phyloP scores from a whole-genome alignment of 2,329 filamentous ascomycete genomes.

The Aspergillus bombycis region DNA sequence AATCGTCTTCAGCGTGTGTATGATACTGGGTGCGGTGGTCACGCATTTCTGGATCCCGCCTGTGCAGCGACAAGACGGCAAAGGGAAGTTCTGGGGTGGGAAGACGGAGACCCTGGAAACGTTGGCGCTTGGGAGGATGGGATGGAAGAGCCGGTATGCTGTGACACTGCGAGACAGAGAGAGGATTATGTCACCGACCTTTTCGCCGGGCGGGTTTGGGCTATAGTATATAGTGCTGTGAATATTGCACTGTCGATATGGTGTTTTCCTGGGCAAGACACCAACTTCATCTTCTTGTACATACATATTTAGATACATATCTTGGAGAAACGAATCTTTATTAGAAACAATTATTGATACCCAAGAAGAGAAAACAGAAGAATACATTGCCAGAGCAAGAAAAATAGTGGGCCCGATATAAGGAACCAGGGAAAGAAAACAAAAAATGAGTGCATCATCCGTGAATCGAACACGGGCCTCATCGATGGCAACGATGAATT shows the following conservation, averaged over 20 bases:
- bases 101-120: slow-evolving; percentile 44
- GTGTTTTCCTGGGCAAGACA: background rate
- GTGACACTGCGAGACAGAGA: slow-evolving; percentile 5
- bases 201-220: background rate
- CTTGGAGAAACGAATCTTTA: background rate
- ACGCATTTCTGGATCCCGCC: slow-evolving; percentile 48
- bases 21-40: slow-evolving; percentile 45
- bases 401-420: too few relatives aligned
- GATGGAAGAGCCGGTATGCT: slow-evolving; percentile 40
- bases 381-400: background rate
- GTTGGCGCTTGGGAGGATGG: slow-evolving; percentile 41
- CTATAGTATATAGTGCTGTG: background rate
- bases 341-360: background rate
- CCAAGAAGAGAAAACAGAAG: background rate
- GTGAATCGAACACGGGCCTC: slow-evolving; percentile 53
- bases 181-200: background rate
- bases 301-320: background rate
- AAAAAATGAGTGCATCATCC: slow-evolving; percentile 39
- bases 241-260: background rate
- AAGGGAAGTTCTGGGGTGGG: slow-evolving; percentile 37
- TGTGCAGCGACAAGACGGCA: slow-evolving; percentile 31
- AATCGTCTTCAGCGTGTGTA: slow-evolving; percentile 46
- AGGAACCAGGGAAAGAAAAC: background rate
- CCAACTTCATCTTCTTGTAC: background rate
- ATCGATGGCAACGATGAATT: slow-evolving; percentile 51